Conservation (phyloP, 1,139 yeast genomes). For the Saccharomycopsis hybrid region DNA sequence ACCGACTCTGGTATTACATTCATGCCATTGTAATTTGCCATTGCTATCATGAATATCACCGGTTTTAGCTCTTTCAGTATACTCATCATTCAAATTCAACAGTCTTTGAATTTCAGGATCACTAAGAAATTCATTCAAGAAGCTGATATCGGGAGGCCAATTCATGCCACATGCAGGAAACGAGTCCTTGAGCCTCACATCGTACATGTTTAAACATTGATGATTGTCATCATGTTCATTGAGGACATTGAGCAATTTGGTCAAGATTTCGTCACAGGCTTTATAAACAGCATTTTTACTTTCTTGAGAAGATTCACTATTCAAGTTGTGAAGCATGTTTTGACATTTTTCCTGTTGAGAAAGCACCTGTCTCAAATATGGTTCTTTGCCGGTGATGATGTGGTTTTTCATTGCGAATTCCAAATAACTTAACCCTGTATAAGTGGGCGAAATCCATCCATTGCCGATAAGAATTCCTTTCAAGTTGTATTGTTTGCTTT, state of each 20-base stretch:
- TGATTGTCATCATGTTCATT: conserved; percentile 30
- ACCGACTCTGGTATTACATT: conserved; percentile 64
- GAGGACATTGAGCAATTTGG: conserved; percentile 36
- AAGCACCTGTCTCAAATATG: conserved; percentile 37
- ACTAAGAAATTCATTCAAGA: conserved; percentile 54
- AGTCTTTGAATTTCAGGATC: conserved; percentile 50
- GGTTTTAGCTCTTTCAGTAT: conserved; percentile 22
- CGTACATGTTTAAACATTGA: conserved; percentile 78
- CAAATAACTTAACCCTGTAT: conserved; percentile 74
- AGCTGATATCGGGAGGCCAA: conserved; percentile 78
- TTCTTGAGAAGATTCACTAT: conserved; percentile 21
- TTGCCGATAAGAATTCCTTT: conserved; percentile 80
- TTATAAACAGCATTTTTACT: conserved; percentile 32
- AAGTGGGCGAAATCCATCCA: conserved; percentile 93
- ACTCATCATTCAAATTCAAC: conserved; percentile 42
- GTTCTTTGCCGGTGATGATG: conserved; percentile 39
- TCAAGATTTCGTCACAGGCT: conserved; percentile 47
- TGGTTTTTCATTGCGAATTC: conserved; percentile 65
- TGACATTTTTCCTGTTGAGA: conserved; percentile 59
- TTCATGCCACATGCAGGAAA: conserved; percentile 88
- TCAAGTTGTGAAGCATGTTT: conserved; percentile 34
- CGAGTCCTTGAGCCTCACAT: conserved; percentile 60
- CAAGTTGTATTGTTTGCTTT: conserved; percentile 36
- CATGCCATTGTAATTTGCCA: conserved; percentile 51
- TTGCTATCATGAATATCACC: conserved; percentile 40